Conservation (phyloP, 2,329 filamentous ascomycete species). For the Cercospora citrullina region DNA sequence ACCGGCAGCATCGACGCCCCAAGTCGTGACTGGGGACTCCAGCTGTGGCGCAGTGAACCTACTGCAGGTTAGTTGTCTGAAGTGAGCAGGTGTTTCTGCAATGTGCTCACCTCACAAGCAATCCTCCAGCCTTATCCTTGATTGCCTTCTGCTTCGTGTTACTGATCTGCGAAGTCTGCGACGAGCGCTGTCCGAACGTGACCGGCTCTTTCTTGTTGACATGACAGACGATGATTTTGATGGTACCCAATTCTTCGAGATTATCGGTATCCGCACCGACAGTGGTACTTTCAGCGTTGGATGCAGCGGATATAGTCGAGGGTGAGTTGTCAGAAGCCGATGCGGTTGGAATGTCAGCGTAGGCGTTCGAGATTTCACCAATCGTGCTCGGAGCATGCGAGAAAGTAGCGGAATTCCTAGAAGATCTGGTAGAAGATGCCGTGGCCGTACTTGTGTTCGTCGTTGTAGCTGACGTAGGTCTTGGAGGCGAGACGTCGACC, state of each 20-base stretch:
- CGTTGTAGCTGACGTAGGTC: not conserved
- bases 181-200: constrained; percentile 2
- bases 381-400: not conserved
- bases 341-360: not conserved
- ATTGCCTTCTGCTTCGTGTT: not conserved
- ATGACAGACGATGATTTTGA: constrained; percentile 19
- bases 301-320: not conserved
- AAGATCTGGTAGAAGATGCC: not conserved
- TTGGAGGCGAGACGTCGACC: not conserved
- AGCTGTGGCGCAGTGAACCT: constrained; percentile 7
- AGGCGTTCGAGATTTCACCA: not conserved
- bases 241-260: constrained; percentile 17
- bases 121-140: constrained; percentile 11
- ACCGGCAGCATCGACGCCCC: constrained; percentile 6
- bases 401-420: not conserved
- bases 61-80: not conserved
- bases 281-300: not conserved
- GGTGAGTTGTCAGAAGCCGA: not conserved
- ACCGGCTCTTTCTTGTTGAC: constrained; percentile 16
- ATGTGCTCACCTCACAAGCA: constrained; percentile 4
- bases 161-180: constrained; percentile 3
- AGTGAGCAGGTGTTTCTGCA: not conserved
- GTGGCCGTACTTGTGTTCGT: not conserved
- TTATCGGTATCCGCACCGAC: not conserved
- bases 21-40: not conserved